Evolutionary conservation across 257 asterid genomes (phyloP).

Genomic region (Knoxia roxburghii): DNA sequence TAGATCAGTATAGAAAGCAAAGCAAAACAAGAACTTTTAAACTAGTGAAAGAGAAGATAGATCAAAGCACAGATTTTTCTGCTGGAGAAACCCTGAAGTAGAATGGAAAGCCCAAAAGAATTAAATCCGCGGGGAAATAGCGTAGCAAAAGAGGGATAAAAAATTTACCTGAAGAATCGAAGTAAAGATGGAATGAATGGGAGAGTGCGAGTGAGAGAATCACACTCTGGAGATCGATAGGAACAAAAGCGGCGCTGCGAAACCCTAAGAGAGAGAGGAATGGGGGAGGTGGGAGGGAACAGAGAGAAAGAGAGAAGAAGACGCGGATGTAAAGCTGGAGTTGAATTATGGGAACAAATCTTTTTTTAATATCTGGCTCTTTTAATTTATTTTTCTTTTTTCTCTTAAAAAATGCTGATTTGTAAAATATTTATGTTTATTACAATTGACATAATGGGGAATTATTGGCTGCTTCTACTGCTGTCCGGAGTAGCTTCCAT

Average conservation of each 20-base stretch:
- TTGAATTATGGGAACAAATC: slow-evolving; percentile 26
- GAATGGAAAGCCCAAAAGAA: not conserved
- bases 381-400: slow-evolving; percentile 5
- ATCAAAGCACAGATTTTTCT: slow-evolving; percentile 13
- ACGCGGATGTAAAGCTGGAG: slow-evolving; percentile 39
- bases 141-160: not conserved
- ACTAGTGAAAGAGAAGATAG: not conserved
- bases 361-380: slow-evolving; percentile 4
- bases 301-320: slow-evolving; percentile 12
- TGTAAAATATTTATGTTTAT: no score
- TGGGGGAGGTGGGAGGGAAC: not conserved
- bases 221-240: slow-evolving; percentile 25
- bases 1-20: slow-evolving; percentile 7
- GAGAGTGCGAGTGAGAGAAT: slow-evolving; percentile 14
- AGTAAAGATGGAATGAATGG: not conserved
- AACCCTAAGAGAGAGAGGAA: slow-evolving; percentile 35
- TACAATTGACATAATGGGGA: no score
- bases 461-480: no score
- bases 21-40: not conserved
- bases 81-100: not conserved
- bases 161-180: slow-evolving; percentile 17
- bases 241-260: slow-evolving; percentile 33
- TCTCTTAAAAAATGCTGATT: not conserved
- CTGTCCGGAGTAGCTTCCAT: no score
- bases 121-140: not conserved